These are phyloP conservation scores for Ceratobasidium sp. DNA, from an alignment of 1,284 basidiomycete species.

Conservation along the genomic window DNA sequence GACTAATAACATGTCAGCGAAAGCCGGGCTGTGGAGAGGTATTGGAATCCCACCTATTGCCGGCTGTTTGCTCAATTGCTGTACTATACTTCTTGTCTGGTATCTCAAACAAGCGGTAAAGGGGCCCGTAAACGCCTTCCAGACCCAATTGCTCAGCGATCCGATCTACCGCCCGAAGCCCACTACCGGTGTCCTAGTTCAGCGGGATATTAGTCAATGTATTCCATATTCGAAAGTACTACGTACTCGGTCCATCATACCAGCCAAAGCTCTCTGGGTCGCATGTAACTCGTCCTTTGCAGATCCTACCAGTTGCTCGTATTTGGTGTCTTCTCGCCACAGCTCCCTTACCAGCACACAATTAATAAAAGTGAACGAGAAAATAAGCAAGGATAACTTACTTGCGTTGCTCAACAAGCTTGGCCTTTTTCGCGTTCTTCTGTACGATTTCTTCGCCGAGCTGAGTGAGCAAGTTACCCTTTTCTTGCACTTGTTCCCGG, in stretches of 20 bases:
- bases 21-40: not conserved
- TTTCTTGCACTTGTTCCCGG: constrained; percentile 75
- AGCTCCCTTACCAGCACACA: constrained; percentile 60
- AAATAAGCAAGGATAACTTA: constrained; percentile 48
- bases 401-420: constrained; percentile 80
- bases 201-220: not conserved
- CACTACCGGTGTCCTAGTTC: constrained; percentile 82
- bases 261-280: constrained; percentile 77
- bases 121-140: constrained; percentile 83
- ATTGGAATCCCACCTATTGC: constrained; percentile 72
- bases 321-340: constrained; percentile 93
- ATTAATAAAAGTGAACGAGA: constrained; percentile 35
- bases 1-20: constrained; percentile 55
- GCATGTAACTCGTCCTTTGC: constrained; percentile 80
- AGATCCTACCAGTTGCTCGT: constrained; percentile 75
- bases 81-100: constrained; percentile 88
- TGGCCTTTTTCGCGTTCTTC: constrained; percentile 74
- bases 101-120: constrained; percentile 93
- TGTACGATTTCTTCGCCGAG: constrained; percentile 68
- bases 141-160: constrained; percentile 78
- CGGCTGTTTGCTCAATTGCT: constrained; percentile 92
- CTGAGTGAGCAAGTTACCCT: constrained; percentile 69
- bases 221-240: not conserved
- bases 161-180: constrained; percentile 80
- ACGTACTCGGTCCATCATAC: constrained; percentile 93